Evolutionary conservation across 31 red algal species (phyloP).

Genomic region (Asparagopsis taxiformis): DNA sequence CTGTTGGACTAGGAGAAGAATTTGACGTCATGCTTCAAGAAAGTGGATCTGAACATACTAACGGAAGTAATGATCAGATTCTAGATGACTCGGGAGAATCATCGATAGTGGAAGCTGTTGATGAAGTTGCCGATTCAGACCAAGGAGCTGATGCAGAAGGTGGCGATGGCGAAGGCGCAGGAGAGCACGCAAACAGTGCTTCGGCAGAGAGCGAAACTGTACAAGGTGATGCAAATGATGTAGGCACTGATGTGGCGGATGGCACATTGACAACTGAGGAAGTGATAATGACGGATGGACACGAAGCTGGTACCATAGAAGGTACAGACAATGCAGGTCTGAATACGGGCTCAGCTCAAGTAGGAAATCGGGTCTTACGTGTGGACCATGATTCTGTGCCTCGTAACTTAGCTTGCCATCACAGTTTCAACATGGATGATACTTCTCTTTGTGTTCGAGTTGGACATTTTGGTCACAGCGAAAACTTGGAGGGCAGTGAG

Average conservation of each 20-base stretch:
- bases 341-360: too few species aligned
- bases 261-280: not conserved
- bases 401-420: slow-evolving; percentile 58
- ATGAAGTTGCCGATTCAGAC: not conserved
- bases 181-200: not conserved
- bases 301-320: too few species aligned
- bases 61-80: not conserved
- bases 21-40: slow-evolving; percentile 17
- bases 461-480: slow-evolving; percentile 43
- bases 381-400: slow-evolving; percentile 24
- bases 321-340: too few species aligned
- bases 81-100: not conserved
- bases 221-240: slow-evolving; percentile 6
- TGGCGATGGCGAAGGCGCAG: not conserved
- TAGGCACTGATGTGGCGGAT: not conserved
- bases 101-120: not conserved
- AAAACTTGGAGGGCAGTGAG: slow-evolving; percentile 11
- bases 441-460: slow-evolving; percentile 44
- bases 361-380: too few species aligned
- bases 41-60: slow-evolving; percentile 1
- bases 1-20: slow-evolving; percentile 31
- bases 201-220: slow-evolving; percentile 3
- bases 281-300: not conserved
- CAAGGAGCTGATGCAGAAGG: not conserved
- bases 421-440: slow-evolving; percentile 59